Base-by-base conservation (phyloP, 1,284 basidiomycete species). In the Ganoderma multipileum region DNA sequence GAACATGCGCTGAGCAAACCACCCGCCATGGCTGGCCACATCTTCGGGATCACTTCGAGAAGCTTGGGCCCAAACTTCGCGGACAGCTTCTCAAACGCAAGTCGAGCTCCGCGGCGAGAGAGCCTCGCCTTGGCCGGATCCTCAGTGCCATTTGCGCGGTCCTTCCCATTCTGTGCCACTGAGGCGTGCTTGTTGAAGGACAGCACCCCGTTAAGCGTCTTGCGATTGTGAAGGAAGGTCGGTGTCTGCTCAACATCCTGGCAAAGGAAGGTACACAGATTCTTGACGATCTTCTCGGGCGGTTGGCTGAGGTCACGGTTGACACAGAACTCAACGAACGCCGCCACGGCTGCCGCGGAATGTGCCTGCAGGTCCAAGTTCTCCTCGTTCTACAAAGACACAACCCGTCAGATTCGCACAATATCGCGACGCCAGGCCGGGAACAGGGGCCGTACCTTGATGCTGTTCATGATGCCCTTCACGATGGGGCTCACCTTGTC, bases 401-500 rank as follows among this genome's bases (percentile, higher is more conserved):
- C 28, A n/a, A 7, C 30, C 18, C 42, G 41, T 41, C 47, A 62
- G 36, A 62, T 44, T 14, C 20, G 42, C 60, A 20, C 20, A 3
- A 11, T 26, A 20, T 36, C 20, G 16, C 20, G 18, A 33, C 6
- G 16, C 26, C 20, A 20, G 38, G 7, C 38, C 38, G 42, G n/a
- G 47, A 36, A 36, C 69, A 60, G n/a, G 47, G 38, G 33, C 69
- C 85, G 64, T 62, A 94, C 95, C 88, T 99, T 99, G 83, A 99
- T 93, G 44, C 96, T 95, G 73, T 97, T 98, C 94, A 99, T 99
- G 73, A 99, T 91, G 47, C 95, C 96, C 80, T 98, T 96, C 64
- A 99, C 96, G 58, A 99, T 91, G 0, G 94, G 97, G 73, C 96
- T 98, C 71, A 99, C 91, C 83, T 99, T 99, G 71, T 95, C 89